A percentile compares a stretch with the other conserved stretches of the same genome.
phyloP scores from a whole-genome alignment of 2,329 filamentous ascomycete genomes.

The Colletotrichum sidae region DNA sequence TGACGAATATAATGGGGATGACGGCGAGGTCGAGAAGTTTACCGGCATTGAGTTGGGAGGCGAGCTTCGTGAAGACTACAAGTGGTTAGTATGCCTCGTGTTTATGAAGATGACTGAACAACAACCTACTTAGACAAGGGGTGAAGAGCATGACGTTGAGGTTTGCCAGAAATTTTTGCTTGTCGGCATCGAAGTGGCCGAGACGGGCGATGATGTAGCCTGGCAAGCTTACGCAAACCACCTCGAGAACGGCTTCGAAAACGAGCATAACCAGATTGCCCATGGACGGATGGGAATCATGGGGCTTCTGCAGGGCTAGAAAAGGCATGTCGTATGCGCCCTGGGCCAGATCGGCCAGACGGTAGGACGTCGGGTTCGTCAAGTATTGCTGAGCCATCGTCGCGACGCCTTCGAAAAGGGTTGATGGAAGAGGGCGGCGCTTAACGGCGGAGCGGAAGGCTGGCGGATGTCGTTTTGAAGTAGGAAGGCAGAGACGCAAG shows the following conservation, averaged over 20 bases:
- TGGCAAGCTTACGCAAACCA: conserved; percentile 93
- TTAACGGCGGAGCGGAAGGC: conserved; percentile 12
- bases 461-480: conserved; percentile 8
- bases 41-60: conserved; percentile 90
- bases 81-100: conserved; percentile 37
- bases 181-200: conserved; percentile 94
- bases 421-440: background rate
- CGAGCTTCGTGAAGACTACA: conserved; percentile 94
- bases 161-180: conserved; percentile 96
- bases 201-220: conserved; percentile 92
- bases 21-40: conserved; percentile 91
- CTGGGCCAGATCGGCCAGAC: conserved; percentile 52
- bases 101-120: background rate
- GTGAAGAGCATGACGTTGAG: conserved; percentile 97
- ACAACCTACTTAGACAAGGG: conserved; percentile 85
- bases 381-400: conserved; percentile 43
- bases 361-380: conserved; percentile 59
- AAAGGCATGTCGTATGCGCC: conserved; percentile 56
- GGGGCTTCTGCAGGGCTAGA: conserved; percentile 52
- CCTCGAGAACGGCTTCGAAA: conserved; percentile 94
- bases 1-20: conserved; percentile 92
- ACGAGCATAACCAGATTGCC: conserved; percentile 82
- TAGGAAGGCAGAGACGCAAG: conserved; percentile 6
- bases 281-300: conserved; percentile 73
- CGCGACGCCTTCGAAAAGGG: background rate